phyloP scores from a whole-genome alignment of 768 basidiomycete species.

The Tricholoma hemisulphureum region DNA sequence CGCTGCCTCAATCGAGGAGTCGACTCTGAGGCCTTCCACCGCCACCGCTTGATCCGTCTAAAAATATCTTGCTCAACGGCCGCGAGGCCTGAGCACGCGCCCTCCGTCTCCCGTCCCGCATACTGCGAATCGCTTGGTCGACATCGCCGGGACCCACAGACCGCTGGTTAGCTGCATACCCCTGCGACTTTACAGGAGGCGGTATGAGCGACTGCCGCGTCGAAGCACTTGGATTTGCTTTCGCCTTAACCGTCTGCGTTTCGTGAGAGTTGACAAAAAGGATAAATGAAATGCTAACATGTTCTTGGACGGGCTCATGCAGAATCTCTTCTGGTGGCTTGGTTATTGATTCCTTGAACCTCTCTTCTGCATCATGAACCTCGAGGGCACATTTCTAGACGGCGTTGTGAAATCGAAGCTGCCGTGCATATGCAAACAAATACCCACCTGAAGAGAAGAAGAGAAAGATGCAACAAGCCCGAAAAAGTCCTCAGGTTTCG shows the following conservation, averaged over 20 bases:
- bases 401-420: conserved; percentile 2
- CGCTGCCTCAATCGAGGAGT: conserved; percentile 26
- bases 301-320: conserved; percentile 21
- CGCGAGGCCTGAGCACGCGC: conserved; percentile 39
- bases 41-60: conserved; percentile 53
- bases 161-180: conserved; percentile 40
- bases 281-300: conserved; percentile 15
- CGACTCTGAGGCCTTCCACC: conserved; percentile 30
- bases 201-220: conserved; percentile 29
- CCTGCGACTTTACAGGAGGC: conserved; percentile 36
- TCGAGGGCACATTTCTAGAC: conserved; percentile 70
- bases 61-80: conserved; percentile 77
- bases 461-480: conserved; percentile 72
- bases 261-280: conserved; percentile 3
- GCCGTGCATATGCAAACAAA: not conserved
- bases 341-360: conserved; percentile 26
- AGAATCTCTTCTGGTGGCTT: conserved; percentile 19
- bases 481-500: conserved; percentile 84
- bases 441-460: conserved; percentile 60
- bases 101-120: conserved; percentile 64
- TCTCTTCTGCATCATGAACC: conserved; percentile 51
- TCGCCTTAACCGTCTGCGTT: conserved; percentile 44
- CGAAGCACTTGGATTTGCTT: conserved; percentile 15
- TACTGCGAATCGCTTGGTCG: conserved; percentile 81
- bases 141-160: conserved; percentile 77